Evolutionary conservation across 1,284 basidiomycete genomes (phyloP).

Genomic region (Cryptococcus sp.): DNA sequence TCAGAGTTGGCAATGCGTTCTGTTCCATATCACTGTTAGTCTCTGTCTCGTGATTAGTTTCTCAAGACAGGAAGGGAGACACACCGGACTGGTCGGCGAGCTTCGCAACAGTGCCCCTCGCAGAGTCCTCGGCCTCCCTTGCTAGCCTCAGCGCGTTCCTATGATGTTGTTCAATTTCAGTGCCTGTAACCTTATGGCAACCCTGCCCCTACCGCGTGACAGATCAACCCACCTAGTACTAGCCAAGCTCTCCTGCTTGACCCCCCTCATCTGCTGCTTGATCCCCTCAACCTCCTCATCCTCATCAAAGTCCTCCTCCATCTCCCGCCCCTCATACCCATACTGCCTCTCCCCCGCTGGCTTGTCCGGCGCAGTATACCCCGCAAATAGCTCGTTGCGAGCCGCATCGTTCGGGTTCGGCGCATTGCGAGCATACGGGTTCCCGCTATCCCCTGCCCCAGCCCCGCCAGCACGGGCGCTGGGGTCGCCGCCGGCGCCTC

Average conservation of each 20-base stretch:
- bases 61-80: slow-evolving; percentile 24
- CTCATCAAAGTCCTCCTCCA: slow-evolving; percentile 64
- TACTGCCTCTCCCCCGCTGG: slow-evolving; percentile 35
- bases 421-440: slow-evolving; percentile 37
- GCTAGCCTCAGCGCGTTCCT: slow-evolving; percentile 87
- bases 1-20: slow-evolving; percentile 84
- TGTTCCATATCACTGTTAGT: slow-evolving; percentile 17
- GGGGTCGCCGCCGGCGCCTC: slow-evolving; percentile 32
- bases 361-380: slow-evolving; percentile 48
- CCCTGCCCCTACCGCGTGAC: neutral
- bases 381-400: slow-evolving; percentile 58
- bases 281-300: slow-evolving; percentile 97
- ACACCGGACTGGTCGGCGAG: slow-evolving; percentile 94
- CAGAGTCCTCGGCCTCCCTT: slow-evolving; percentile 93
- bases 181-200: neutral
- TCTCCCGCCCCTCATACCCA: slow-evolving; percentile 48
- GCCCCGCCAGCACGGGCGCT: slow-evolving; percentile 18
- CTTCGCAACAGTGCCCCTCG: slow-evolving; percentile 74
- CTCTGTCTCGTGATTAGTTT: neutral
- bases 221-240: slow-evolving; percentile 60
- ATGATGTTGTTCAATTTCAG: neutral
- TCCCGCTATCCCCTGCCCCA: slow-evolving; percentile 47
- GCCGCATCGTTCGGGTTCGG: slow-evolving; percentile 55
- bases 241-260: slow-evolving; percentile 90
- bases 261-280: slow-evolving; percentile 83